Conservation (phyloP, 371 early-diverging fungal species). For the Lichtheimia corymbifera region DNA sequence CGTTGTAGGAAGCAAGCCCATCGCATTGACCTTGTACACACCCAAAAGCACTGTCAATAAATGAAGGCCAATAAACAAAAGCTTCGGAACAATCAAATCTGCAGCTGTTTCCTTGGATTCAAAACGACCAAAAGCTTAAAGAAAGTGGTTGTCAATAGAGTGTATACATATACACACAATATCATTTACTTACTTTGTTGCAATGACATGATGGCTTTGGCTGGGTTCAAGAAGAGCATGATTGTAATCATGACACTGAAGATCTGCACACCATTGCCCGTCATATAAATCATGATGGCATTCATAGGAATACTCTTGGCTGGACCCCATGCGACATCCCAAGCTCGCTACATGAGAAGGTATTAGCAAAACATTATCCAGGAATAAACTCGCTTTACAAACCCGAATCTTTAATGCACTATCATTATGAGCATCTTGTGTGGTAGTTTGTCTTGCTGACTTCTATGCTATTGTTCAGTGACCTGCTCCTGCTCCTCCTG, state of each 20-base stretch:
- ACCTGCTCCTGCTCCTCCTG: slow-evolving; percentile 30
- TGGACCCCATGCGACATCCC: slow-evolving; percentile 92
- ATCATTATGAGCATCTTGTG: slow-evolving; percentile 28
- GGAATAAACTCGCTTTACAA: slow-evolving; percentile 3
- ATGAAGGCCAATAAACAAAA: slow-evolving; percentile 80
- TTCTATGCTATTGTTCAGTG: slow-evolving; percentile 26
- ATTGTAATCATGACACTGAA: slow-evolving; percentile 94
- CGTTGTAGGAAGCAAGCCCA: slow-evolving; percentile 95
- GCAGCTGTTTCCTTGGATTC: slow-evolving; percentile 52
- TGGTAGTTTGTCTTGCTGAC: slow-evolving; percentile 19
- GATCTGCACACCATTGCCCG: slow-evolving; percentile 93
- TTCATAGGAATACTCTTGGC: slow-evolving; percentile 96
- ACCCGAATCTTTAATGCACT: slow-evolving; percentile 40
- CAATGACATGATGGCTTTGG: slow-evolving; percentile 75
- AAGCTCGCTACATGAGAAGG: slow-evolving; percentile 74
- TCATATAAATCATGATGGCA: slow-evolving; percentile 98
- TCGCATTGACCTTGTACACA: slow-evolving; percentile 85
- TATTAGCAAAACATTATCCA: neutral
- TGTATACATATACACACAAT: neutral
- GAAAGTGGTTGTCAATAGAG: neutral
- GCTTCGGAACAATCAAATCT: slow-evolving; percentile 73
- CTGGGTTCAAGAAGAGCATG: slow-evolving; percentile 91
- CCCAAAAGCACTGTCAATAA: slow-evolving; percentile 81
- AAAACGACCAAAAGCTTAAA: slow-evolving; percentile 68
- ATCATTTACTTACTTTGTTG: slow-evolving; percentile 56